Percentiles rank a stretch among this genome's conserved stretches.
Evolutionary conservation across 768 basidiomycete species (phyloP).

Genomic region (Suillus discolor): DNA sequence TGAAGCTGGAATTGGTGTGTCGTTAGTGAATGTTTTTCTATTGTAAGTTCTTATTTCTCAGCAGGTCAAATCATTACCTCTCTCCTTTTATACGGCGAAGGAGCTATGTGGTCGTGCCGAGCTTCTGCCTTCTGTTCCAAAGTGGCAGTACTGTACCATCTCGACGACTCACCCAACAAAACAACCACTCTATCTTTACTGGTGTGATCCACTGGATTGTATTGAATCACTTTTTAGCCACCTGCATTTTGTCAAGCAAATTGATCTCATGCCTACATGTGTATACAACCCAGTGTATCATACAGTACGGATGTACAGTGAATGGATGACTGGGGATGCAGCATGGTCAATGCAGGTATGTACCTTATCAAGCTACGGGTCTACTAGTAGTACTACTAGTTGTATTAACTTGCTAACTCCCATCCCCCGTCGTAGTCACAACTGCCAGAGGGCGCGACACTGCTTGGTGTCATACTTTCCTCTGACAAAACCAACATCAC

Average conservation of each 20-base stretch:
- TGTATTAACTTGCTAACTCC: too few species aligned
- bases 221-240: constrained; percentile 30
- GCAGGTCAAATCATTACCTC: background rate
- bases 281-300: constrained; percentile 13
- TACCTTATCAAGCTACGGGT: too few species aligned
- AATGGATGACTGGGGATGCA: too few species aligned
- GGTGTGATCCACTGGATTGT: constrained; percentile 31
- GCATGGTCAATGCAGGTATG: too few species aligned
- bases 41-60: background rate
- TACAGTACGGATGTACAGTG: constrained; percentile 5
- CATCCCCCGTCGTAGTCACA: too few species aligned
- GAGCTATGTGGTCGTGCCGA: constrained; percentile 21
- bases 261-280: constrained; percentile 22
- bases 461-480: too few species aligned
- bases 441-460: too few species aligned
- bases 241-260: constrained; percentile 25
- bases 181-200: constrained; percentile 26
- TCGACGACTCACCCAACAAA: constrained; percentile 23
- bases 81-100: constrained; percentile 24
- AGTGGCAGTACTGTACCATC: constrained; percentile 20
- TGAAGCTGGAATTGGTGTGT: too few species aligned
- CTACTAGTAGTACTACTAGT: too few species aligned
- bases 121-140: constrained; percentile 22
- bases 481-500: too few species aligned
- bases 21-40: too few species aligned